Evolutionary conservation across 129 eudicot species (phyloP), one percentile per base, ranked within the genome.

Genomic region (Ambrosia artemisiifolia): DNA sequence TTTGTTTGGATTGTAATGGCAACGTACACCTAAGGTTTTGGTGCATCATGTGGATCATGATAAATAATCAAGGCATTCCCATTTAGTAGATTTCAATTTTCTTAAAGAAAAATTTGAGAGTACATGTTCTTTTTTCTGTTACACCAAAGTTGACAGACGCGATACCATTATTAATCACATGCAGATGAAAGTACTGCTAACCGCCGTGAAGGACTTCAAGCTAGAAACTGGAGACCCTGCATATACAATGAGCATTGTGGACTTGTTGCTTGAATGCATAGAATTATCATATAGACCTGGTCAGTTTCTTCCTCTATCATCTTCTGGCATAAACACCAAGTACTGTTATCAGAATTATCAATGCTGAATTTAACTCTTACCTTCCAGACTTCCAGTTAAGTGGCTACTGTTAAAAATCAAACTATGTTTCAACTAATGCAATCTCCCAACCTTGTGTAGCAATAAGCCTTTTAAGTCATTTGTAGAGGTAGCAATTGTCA

Each of bases 191-290:
- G 85, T 88, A 65, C 88, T 95, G 79, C 74, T 95, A 30, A 88
- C 76, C 83, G 96, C 96, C 65, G 88, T 95, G 38, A 95, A 85
- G 87, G 96, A 85, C 78, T 95, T 86, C 63, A 78, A 91, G 60
- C 96, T 86, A 38, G 96, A 85, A 64, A 81, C 83, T 55, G 96
- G 99, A 47, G 96, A 95, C 59, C 83, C 97, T 79, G 94, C 97
- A 55, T 95, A 90, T 72, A 90, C 97, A 19, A 91, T 95, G 91
- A 87, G 99, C 50, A 88, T 95, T 68, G 97, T 95, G 73, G 99
- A 95, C 87, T 78, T 95, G 88, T 71, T 95, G 74, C 96, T 90
- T 67, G 99, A 90, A 74, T 95, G 97, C 50, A 87, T 95, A 71
- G 94, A 88, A 63, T 80, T 95, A 83, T 95, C 99, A 49, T 86